phyloP scores from a whole-genome alignment of 2,329 filamentous ascomycete species.

The Calonectria crousiana region DNA sequence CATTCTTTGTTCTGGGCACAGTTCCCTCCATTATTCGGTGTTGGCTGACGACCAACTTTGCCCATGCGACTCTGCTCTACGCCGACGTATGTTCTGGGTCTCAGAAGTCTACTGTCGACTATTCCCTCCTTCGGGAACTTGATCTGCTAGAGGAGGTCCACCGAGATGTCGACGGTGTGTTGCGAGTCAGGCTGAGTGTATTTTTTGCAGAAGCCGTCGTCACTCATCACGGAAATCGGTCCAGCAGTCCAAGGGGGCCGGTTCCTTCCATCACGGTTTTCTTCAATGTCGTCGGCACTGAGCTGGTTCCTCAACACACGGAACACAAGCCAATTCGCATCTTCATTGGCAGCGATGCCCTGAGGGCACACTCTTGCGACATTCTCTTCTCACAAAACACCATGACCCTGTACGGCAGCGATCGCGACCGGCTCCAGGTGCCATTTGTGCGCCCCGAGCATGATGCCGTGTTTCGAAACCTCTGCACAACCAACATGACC shows the following conservation, averaged over 20 bases:
- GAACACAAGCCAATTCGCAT: conserved; percentile 79
- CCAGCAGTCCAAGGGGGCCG: conserved; percentile 73
- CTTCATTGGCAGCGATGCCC: conserved; percentile 88
- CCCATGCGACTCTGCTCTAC: conserved; percentile 89
- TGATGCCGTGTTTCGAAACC: conserved; percentile 81
- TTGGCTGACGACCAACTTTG: conserved; percentile 92
- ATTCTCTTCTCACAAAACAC: conserved; percentile 92
- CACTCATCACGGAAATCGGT: conserved; percentile 79
- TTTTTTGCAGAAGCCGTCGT: conserved; percentile 94
- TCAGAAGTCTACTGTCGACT: conserved; percentile 85
- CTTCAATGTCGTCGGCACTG: conserved; percentile 78
- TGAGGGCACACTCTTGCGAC: conserved; percentile 89
- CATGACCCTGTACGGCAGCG: conserved; percentile 87
- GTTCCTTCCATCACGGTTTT: conserved; percentile 84
- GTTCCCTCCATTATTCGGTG: conserved; percentile 96
- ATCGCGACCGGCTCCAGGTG: conserved; percentile 87
- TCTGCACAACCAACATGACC: conserved; percentile 72
- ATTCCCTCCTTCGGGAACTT: conserved; percentile 79
- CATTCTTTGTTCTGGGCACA: conserved; percentile 86
- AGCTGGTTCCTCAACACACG: conserved; percentile 51
- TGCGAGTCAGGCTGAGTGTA: conserved; percentile 81
- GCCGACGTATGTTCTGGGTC: conserved; percentile 94
- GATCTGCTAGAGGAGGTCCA: conserved; percentile 76
- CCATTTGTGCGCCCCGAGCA: conserved; percentile 94
- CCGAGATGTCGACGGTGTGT: conserved; percentile 73